Evolutionary conservation across 805 yeast species (phyloP).

Genomic region (Teunomyces pallodes): DNA sequence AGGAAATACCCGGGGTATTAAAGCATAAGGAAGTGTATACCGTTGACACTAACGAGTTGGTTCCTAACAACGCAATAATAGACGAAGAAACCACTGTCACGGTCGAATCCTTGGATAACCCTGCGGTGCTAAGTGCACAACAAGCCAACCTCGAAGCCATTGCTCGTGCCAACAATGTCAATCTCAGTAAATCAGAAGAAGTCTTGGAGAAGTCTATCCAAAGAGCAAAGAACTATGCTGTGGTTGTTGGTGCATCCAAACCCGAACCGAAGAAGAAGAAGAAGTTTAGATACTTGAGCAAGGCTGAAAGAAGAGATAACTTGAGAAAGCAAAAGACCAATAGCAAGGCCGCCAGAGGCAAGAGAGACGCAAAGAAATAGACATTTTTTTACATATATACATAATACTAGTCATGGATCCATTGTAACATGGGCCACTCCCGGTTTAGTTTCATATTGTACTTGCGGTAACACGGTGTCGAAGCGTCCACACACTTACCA

Average conservation of each 20-base stretch:
- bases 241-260: conserved; percentile 52
- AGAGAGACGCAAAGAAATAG: conserved; percentile 3
- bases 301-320: conserved; percentile 65
- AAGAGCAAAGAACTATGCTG: conserved; percentile 82
- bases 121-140: conserved; percentile 31
- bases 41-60: conserved; percentile 19
- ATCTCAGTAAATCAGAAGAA: conserved; percentile 62
- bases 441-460: not conserved
- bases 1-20: conserved; percentile 9
- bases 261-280: conserved; percentile 52
- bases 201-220: conserved; percentile 71
- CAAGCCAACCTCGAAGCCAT: conserved; percentile 35
- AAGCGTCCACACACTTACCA: not conserved
- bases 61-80: conserved; percentile 35
- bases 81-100: conserved; percentile 48
- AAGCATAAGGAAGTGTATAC: conserved; percentile 30
- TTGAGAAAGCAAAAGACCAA: conserved; percentile 34
- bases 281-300: conserved; percentile 86
- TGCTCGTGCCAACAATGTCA: conserved; percentile 69
- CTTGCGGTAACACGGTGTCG: not conserved
- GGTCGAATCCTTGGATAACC: conserved; percentile 57
- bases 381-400: not conserved
- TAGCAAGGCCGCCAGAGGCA: conserved; percentile 7
- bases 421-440: not conserved
- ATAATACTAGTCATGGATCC: not conserved